Evolutionary conservation across 305 asterid species (phyloP).

Genomic region (Fraxinus platypoda): DNA sequence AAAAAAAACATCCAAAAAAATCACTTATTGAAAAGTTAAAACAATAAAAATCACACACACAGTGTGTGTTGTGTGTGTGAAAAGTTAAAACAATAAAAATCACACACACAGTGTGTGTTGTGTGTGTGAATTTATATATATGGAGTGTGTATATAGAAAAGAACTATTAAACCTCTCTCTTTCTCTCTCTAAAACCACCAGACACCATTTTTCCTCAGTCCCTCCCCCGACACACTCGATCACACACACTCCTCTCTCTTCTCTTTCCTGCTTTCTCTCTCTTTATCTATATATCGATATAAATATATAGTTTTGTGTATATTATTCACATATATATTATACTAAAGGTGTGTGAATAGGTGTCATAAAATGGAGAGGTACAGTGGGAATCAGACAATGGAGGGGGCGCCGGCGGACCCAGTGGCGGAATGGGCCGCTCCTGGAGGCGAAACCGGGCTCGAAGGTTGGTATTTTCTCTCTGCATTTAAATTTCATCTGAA

Average conservation of each 20-base stretch:
- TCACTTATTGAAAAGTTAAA: constrained; percentile 4
- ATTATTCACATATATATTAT: constrained; percentile 21
- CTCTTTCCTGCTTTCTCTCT: constrained; percentile 26
- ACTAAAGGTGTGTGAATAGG: constrained; percentile 24
- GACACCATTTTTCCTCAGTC: constrained; percentile 12
- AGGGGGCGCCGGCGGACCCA: constrained; percentile 74
- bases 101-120: constrained; percentile 11
- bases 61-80: too few species aligned
- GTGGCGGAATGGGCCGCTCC: constrained; percentile 88
- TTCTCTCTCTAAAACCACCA: constrained; percentile 50
- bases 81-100: constrained; percentile 18
- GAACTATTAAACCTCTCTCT: constrained; percentile 28
- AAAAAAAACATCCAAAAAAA: constrained; percentile 16
- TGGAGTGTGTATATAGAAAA: constrained; percentile 28
- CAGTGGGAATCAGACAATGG: constrained; percentile 63
- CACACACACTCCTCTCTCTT: constrained; percentile 31
- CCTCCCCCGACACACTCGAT: constrained; percentile 20
- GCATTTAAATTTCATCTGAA: constrained; percentile 55
- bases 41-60: too few species aligned
- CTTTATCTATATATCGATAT: constrained; percentile 22
- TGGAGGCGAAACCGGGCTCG: constrained; percentile 91
- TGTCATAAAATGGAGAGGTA: constrained; percentile 59
- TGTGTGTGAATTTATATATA: background rate
- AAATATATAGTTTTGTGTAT: constrained; percentile 6
- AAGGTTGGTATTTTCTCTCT: constrained; percentile 52